Base-by-base conservation (phyloP, 1,284 basidiomycete species). In the Cryptococcus hybrid region DNA sequence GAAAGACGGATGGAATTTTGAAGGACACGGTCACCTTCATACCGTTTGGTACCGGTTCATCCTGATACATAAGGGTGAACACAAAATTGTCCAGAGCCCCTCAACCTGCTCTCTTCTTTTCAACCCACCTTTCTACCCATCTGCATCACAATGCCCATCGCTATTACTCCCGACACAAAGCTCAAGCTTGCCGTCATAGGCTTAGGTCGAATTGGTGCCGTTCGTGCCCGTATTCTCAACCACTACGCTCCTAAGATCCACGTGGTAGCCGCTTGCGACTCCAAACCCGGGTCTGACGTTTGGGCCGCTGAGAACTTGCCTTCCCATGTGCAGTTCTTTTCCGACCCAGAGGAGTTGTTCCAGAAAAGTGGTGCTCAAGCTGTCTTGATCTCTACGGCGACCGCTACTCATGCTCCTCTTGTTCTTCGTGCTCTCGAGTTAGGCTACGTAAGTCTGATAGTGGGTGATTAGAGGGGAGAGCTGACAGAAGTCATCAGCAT, bases 261-360 rank as follows among this genome's bases (percentile, higher is more conserved):
- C 12, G 54, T 65, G 11, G 61, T 65, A 24, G 63, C 63, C 13
- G 59, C 59, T n/a, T 57, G 47, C n/a, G 63, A 65, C 51, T 52
- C 59, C 1, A 48, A 54, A 24, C 48, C 54, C 11, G 50, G 37
- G 1, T 56, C 57, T 5, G 48, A 51, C 45, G 43, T 59, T 13
- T 57, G 59, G 57, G 61, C 59, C 13, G 57, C 49, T 8, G 59
- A 52, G 7, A 59, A 61, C 49, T 47, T 65, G 6, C 53, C 58
- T 9, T 40, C 47, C 13, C 15, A 46, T 13, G 44, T 53, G 12
- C n/a, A 53, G 39, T 59, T 58, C 46, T 47, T 49, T 38, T 38
- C 56, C 42, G 56, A 58, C 44, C 56, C 56, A 7, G 48, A 56
- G 36, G 55, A 62, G 36, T 43, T 52, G 30, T 47, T 62, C 35